Evolutionary conservation across 1,284 basidiomycete genomes (phyloP), one percentile per base, ranked within the genome.

Genomic region (Phellopilus nigrolimitatus): DNA sequence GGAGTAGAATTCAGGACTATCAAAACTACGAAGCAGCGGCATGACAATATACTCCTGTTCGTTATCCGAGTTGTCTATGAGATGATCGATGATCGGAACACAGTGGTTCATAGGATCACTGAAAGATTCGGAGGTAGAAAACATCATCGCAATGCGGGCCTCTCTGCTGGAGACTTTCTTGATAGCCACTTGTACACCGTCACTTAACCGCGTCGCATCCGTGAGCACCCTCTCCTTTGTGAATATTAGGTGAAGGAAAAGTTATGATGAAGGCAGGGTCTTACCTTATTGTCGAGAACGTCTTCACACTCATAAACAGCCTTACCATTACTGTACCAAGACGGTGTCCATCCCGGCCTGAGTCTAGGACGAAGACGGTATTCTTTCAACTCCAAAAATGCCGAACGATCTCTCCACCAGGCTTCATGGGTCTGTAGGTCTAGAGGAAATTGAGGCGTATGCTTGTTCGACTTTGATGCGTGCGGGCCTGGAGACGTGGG

Each of bases 311-410:
- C 31, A 10, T 15, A 30, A 0, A 51, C 53, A 33, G 55, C 42
- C 1, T 39, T 31, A 0, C 54, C 38, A 0, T 53, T 61, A 4
- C 44, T 43, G 0, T 36, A 28, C 61, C 61, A 62, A 3, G 61
- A 59, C 4, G 61, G 60, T 0, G 17, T 51, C 61, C 61, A 61
- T 4, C 42, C 55, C 0, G 60, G 58, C 17, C 39, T 43, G 51
- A 55, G 60, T 15, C 61, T 49, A 22, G 55, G 61, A 3, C 61
- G 54, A 3, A 61, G 51, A n/a, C 43, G 33, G 49, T 62, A 62
- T 5, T 60, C 61, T 17, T 36, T 36, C 3, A 22, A 15, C 25
- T 37, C 47, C 12, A 47, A 22, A 19, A 49, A 17, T 4, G 15
- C 17, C 7, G 31, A 30, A 12, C 28, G 41, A 19, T 47, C 50